Conservation (phyloP, 768 basidiomycete genomes). For the Hygrocybe punicea region DNA sequence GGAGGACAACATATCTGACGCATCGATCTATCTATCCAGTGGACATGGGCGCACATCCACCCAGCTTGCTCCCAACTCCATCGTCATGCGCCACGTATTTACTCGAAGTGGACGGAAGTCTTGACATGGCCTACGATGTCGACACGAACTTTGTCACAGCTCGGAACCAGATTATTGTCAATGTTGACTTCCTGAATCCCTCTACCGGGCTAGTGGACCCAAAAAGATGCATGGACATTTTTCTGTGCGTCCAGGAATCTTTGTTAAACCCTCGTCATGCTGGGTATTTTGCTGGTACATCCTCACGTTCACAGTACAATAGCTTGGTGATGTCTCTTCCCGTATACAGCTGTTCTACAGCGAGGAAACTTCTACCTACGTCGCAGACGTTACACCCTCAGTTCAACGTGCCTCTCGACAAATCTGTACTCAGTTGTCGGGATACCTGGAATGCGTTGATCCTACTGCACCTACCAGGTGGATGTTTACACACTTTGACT, state of each 20-base stretch:
- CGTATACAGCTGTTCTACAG: constrained; percentile 56
- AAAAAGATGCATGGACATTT: constrained; percentile 87
- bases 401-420: constrained; percentile 90
- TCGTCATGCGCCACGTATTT: constrained; percentile 80
- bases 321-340: constrained; percentile 3
- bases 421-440: constrained; percentile 73
- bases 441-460: constrained; percentile 92
- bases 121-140: constrained; percentile 85
- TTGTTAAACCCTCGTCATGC: constrained; percentile 79
- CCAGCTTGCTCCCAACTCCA: constrained; percentile 64
- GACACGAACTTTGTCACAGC: constrained; percentile 79
- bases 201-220: constrained; percentile 67
- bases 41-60: constrained; percentile 85
- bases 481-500: constrained; percentile 67
- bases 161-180: constrained; percentile 89
- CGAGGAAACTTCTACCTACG: constrained; percentile 93
- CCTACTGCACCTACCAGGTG: constrained; percentile 78
- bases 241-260: constrained; percentile 89
- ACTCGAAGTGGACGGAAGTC: constrained; percentile 94
- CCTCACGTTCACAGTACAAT: not conserved
- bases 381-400: constrained; percentile 88
- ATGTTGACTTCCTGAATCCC: constrained; percentile 82
- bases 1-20: not conserved
- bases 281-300: constrained; percentile 75
- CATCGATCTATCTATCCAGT: constrained; percentile 34